Conservation (phyloP, 106 monocot species). For the Dactylorhiza incarnata region DNA sequence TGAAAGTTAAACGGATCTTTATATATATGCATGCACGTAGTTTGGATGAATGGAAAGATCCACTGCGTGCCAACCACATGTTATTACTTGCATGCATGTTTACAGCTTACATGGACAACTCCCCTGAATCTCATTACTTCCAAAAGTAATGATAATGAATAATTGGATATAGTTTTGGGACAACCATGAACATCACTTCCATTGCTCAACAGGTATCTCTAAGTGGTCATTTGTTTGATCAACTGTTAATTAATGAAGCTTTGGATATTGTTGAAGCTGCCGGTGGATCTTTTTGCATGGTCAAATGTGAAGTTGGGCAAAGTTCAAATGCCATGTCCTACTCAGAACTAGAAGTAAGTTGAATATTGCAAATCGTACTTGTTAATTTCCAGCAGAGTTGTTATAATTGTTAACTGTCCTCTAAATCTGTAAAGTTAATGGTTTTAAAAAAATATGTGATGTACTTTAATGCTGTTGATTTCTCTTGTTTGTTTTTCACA, state of each 20-base stretch:
- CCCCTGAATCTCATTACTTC: neutral
- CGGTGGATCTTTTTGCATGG: conserved; percentile 79
- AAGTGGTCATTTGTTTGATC: conserved; percentile 94
- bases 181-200: neutral
- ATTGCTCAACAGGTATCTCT: conserved; percentile 65
- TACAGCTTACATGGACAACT: neutral
- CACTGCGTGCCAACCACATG: neutral
- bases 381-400: neutral
- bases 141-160: neutral
- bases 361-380: conserved; percentile 1
- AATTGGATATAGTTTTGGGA: neutral
- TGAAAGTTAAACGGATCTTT: neutral
- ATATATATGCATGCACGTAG: neutral
- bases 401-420: neutral
- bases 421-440: neutral
- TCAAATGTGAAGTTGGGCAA: conserved; percentile 91
- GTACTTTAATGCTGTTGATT: neutral
- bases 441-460: neutral
- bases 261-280: conserved; percentile 85
- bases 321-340: conserved; percentile 67
- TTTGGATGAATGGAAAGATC: neutral
- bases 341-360: conserved; percentile 87
- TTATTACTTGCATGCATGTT: neutral
- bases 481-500: neutral
- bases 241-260: conserved; percentile 90